phyloP scores from a whole-genome alignment of 495 filamentous ascomycete genomes.

The Cladorrhinum samala region DNA sequence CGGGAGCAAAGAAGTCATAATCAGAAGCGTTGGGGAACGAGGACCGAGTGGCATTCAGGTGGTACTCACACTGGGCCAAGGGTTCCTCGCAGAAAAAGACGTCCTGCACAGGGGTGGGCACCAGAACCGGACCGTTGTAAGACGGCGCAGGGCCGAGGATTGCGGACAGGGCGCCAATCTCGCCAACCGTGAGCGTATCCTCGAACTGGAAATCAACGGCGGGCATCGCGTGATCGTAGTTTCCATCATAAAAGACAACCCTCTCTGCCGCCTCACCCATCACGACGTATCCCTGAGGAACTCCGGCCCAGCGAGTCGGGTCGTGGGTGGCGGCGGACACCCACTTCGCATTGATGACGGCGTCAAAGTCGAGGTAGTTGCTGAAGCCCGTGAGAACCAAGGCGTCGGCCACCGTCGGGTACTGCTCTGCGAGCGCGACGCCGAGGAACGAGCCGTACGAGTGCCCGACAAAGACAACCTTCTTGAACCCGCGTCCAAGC shows the following conservation, averaged over 20 bases:
- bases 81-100: conserved; percentile 4
- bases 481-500: conserved; percentile 11
- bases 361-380: not conserved
- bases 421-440: conserved; percentile 10
- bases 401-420: conserved; percentile 18
- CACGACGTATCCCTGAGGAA: conserved; percentile 5
- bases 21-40: no score
- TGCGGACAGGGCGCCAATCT: not conserved
- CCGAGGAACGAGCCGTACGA: conserved; percentile 24
- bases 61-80: no score
- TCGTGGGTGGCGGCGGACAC: not conserved
- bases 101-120: conserved; percentile 6
- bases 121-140: conserved; percentile 2
- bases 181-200: conserved; percentile 4
- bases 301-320: not conserved
- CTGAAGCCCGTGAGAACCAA: conserved; percentile 17
- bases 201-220: conserved; percentile 4
- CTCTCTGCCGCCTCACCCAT: not conserved
- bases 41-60: no score
- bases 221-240: not conserved
- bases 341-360: not conserved
- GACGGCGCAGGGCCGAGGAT: not conserved
- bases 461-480: conserved; percentile 19
- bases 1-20: no score
- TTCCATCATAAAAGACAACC: not conserved